Evolutionary conservation across 2,329 filamentous ascomycete genomes (phyloP).

Genomic region (Aspergillus ustus): DNA sequence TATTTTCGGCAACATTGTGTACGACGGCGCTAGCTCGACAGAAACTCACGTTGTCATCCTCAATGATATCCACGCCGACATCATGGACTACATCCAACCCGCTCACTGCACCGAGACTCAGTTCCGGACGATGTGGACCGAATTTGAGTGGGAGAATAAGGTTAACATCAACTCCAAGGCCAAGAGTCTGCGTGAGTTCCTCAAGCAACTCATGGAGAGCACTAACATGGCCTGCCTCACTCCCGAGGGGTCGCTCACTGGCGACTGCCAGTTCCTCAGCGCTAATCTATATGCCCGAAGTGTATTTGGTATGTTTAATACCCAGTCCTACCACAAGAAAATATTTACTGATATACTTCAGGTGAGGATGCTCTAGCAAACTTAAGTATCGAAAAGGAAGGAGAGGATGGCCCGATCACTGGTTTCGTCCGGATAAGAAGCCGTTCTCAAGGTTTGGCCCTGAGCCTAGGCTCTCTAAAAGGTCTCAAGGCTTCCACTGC

Average conservation of each 20-base stretch:
- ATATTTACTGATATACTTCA: slow-evolving; percentile 48
- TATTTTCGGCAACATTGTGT: slow-evolving; percentile 98
- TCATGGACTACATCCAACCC: slow-evolving; percentile 99
- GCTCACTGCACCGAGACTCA: slow-evolving; percentile 96
- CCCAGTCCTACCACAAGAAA: background rate
- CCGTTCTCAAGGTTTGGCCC: slow-evolving; percentile 89
- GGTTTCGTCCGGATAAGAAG: slow-evolving; percentile 98
- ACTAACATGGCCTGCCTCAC: slow-evolving; percentile 99
- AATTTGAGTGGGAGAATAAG: slow-evolving; percentile 99
- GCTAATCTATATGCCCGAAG: slow-evolving; percentile 96
- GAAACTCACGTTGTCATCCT: slow-evolving; percentile 97
- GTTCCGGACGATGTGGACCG: slow-evolving; percentile 99
- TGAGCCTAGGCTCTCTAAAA: slow-evolving; percentile 93
- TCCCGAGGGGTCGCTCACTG: slow-evolving; percentile 92
- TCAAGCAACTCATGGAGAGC: slow-evolving; percentile 92
- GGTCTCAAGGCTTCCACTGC: slow-evolving; percentile 75
- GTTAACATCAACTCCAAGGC: slow-evolving; percentile 99
- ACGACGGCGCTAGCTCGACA: slow-evolving; percentile 88
- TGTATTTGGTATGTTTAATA: slow-evolving; percentile 83
- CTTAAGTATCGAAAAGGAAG: slow-evolving; percentile 96
- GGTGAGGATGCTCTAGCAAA: slow-evolving; percentile 98
- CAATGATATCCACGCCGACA: slow-evolving; percentile 97
- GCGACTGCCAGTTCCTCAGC: slow-evolving; percentile 96
- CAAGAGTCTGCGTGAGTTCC: slow-evolving; percentile 86
- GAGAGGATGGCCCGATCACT: slow-evolving; percentile 90